Percentiles rank a stretch among this genome's conserved stretches.
Evolutionary conservation across 768 basidiomycete genomes (phyloP).

Genomic region (Kwoniella sp.): DNA sequence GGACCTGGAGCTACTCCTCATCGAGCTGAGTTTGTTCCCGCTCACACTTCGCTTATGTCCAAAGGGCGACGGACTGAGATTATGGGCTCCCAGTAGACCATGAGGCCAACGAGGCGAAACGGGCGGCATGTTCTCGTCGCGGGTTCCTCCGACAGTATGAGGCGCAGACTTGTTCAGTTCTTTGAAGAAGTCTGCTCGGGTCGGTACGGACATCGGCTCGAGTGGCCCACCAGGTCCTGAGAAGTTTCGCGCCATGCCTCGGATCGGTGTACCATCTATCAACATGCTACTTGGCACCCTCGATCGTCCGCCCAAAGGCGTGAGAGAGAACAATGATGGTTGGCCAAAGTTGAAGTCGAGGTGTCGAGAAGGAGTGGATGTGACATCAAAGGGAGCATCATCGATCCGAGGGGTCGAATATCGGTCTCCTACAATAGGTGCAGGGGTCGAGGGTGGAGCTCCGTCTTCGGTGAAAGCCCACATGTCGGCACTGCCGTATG

Average conservation of each 20-base stretch:
- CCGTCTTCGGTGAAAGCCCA: constrained; percentile 41
- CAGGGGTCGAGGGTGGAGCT: constrained; percentile 44
- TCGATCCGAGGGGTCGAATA: constrained; percentile 48
- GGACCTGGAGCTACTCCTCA: constrained; percentile 29
- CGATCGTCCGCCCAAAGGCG: constrained; percentile 41
- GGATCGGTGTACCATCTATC: constrained; percentile 25
- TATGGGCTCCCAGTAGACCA: constrained; percentile 36
- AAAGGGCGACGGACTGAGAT: constrained; percentile 40
- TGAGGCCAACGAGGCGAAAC: constrained; percentile 36
- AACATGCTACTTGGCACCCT: constrained; percentile 33
- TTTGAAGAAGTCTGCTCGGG: constrained; percentile 35
- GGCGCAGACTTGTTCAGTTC: constrained; percentile 33
- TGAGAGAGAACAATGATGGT: constrained; percentile 48
- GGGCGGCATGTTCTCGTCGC: constrained; percentile 14
- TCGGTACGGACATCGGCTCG: constrained; percentile 12
- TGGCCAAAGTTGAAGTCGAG: constrained; percentile 51
- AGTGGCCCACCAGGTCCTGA: constrained; percentile 14
- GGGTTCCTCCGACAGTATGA: constrained; percentile 1
- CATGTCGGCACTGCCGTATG: constrained; percentile 40
- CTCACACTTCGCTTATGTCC: constrained; percentile 34
- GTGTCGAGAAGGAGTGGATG: constrained; percentile 49
- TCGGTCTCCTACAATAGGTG: constrained; percentile 28
- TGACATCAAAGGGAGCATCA: constrained; percentile 49
- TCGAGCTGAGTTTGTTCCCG: constrained; percentile 32
- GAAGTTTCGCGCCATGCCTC: constrained; percentile 21